phyloP scores from a whole-genome alignment of 2,329 filamentous ascomycete species.

The Aspergillus calidoustus region DNA sequence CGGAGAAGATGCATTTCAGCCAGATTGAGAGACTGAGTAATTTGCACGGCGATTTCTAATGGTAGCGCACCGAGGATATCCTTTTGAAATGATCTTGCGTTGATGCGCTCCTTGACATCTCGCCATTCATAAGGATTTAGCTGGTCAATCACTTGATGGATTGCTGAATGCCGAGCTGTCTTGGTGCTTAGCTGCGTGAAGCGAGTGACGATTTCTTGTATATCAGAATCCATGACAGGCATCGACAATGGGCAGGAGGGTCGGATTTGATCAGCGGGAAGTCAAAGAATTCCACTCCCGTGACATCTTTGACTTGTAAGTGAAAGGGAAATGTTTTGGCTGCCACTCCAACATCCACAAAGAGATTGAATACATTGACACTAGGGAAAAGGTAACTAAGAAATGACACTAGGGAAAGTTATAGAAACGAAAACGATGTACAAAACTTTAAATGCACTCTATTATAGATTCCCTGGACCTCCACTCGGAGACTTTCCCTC shows the following conservation, averaged over 20 bases:
- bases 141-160: constrained; percentile 33
- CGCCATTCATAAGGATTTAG: constrained; percentile 38
- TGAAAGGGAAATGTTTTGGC: no score
- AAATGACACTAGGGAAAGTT: constrained; percentile 18
- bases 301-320: not conserved
- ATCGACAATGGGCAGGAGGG: no score
- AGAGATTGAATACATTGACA: constrained; percentile 11
- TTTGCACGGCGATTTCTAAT: constrained; percentile 35
- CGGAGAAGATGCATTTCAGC: constrained; percentile 34
- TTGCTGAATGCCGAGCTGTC: constrained; percentile 27
- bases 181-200: constrained; percentile 30
- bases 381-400: no score
- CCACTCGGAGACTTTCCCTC: constrained; percentile 9
- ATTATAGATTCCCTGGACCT: constrained; percentile 23
- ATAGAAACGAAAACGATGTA: constrained; percentile 27
- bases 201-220: constrained; percentile 22
- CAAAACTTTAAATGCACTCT: constrained; percentile 31
- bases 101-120: constrained; percentile 29
- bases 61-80: constrained; percentile 42
- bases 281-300: not conserved
- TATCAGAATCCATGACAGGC: constrained; percentile 9
- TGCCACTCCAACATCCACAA: not conserved
- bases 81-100: constrained; percentile 30
- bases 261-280: no score
- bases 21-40: constrained; percentile 33